Evolutionary conservation across 208 protist species (phyloP).

Genomic region (Trypanosoma caninum): DNA sequence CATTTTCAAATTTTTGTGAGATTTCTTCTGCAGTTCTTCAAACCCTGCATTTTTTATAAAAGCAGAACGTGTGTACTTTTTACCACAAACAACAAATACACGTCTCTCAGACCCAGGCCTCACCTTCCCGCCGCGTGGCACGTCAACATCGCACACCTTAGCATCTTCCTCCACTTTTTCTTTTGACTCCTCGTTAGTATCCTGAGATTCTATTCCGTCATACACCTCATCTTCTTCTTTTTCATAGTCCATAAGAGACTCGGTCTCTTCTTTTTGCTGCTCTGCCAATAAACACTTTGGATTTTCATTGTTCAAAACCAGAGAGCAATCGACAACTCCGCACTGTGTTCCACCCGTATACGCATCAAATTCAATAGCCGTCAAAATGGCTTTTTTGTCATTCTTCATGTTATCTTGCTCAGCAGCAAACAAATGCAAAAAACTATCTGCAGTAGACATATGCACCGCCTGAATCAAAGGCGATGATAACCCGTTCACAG

Average conservation of each 20-base stretch:
- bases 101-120: constrained; percentile 14
- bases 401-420: background rate
- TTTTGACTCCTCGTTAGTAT: constrained; percentile 23
- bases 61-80: constrained; percentile 39
- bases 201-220: too few relatives aligned
- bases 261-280: constrained; percentile 18
- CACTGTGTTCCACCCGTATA: background rate
- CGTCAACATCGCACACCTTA: constrained; percentile 15
- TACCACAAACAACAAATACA: constrained; percentile 28
- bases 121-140: background rate
- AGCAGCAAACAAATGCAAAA: background rate
- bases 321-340: background rate
- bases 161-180: constrained; percentile 27
- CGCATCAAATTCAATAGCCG: background rate
- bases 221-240: constrained; percentile 31
- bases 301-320: too few relatives aligned
- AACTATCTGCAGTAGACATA: background rate
- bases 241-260: constrained; percentile 19
- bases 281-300: too few relatives aligned
- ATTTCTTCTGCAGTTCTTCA: constrained; percentile 28
- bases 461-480: background rate
- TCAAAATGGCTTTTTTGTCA: background rate
- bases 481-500: background rate
- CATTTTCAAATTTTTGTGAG: constrained; percentile 51
- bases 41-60: constrained; percentile 68